Base-by-base conservation (phyloP, 306 rosid genomes). In the Inga leiocalycina region DNA sequence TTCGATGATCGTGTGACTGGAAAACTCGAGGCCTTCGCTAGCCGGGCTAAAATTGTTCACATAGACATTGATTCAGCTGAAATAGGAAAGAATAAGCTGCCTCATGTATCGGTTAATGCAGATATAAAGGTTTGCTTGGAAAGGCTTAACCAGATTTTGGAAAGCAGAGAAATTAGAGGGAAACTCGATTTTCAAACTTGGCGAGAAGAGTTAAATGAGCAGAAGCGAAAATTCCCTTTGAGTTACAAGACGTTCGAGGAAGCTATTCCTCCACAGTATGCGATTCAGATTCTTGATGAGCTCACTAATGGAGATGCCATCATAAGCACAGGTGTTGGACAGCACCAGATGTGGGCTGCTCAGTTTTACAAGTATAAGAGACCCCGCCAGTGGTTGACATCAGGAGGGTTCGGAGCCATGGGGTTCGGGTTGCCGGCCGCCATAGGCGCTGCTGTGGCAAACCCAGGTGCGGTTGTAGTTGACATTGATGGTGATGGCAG, bases 401-500 rank as follows among this genome's bases (percentile, higher is more conserved):
- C 97, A 0, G 97, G 96, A 15, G 99, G 99, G 17, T 88, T 96
- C 13, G 99, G 98, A 1, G 98, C 98, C 0, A 96, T 96, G 99
- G 99, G 99, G 20, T 96, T 96, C 61, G 98, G 98, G 6, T 82
- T 93, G 77, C 99, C 99, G 11, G 98, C 97, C 5, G 99, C 98
- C 8, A 83, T 96, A 11, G 97, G 97, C 45, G 99, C 97, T 3
- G 94, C 97, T 2, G 97, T 91, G n/a, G 99, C 98, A 1, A 89
- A 88, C 82, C 98, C 98, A 0, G 90, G 27, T 12, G 70, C 91
- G 0, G 43, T 91, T 4, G 94, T 96, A 2, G 97, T 96, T 10
- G 99, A 96, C 81, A 92, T 93, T 59, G 97, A 93, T 20, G 98
- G 99, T 6, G 98, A 96, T 65, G 98, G 99, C 56, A 96, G 99